phyloP scores from a whole-genome alignment of 2,329 filamentous ascomycete genomes.

The Colletotrichum tofieldiae region DNA sequence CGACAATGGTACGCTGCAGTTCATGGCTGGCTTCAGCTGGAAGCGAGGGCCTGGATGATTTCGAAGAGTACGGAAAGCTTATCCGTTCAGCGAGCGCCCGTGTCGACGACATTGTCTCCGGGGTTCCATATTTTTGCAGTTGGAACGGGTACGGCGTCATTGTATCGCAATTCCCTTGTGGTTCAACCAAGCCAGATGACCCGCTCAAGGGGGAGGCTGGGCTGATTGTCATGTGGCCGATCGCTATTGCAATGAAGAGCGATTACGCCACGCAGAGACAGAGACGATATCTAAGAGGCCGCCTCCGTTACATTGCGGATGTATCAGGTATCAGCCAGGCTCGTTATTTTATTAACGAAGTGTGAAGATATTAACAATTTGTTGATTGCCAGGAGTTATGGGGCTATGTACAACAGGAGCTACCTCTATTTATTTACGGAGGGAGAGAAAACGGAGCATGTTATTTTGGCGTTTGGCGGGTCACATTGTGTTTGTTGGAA shows the following conservation, averaged over 20 bases:
- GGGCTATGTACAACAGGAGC: not conserved
- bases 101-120: constrained; percentile 42
- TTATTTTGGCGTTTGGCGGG: not conserved
- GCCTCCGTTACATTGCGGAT: constrained; percentile 45
- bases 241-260: constrained; percentile 43
- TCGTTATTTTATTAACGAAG: constrained; percentile 43
- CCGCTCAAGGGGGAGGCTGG: constrained; percentile 44
- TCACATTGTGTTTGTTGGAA: not conserved
- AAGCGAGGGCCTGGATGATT: not conserved
- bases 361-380: not conserved
- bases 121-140: constrained; percentile 45
- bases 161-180: constrained; percentile 43
- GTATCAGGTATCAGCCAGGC: constrained; percentile 45
- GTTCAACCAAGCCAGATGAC: constrained; percentile 33
- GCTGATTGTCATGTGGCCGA: constrained; percentile 44
- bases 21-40: constrained; percentile 43
- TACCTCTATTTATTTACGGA: not conserved
- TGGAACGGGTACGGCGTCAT: constrained; percentile 44
- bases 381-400: too few species aligned
- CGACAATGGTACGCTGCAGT: constrained; percentile 41
- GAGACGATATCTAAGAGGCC: constrained; percentile 41
- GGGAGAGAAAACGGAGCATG: not conserved
- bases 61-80: constrained; percentile 42
- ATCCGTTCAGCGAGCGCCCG: constrained; percentile 25
- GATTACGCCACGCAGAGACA: constrained; percentile 44